Conservation (phyloP, 1,139 yeast species). For the Taiozyma onychis region DNA sequence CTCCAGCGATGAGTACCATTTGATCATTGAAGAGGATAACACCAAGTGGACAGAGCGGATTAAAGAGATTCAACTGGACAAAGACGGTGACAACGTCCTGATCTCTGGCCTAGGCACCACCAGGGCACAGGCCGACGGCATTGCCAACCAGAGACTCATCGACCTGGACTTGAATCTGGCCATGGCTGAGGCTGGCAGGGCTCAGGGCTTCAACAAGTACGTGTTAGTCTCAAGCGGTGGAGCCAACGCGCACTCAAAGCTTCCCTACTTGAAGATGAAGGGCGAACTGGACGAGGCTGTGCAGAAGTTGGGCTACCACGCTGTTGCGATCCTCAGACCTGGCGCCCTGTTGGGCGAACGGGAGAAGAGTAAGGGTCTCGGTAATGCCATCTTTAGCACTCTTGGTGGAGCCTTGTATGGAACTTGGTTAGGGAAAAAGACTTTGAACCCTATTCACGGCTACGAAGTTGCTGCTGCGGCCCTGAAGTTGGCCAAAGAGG, state of each 20-base stretch:
- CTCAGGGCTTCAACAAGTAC: constrained; percentile 55
- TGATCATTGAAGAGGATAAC: constrained; percentile 32
- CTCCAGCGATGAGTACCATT: not conserved
- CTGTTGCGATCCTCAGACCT: constrained; percentile 65
- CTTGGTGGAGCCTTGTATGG: constrained; percentile 7
- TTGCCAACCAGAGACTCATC: constrained; percentile 56
- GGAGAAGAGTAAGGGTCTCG: constrained; percentile 33
- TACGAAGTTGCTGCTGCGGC: constrained; percentile 23
- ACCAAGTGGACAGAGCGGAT: constrained; percentile 33
- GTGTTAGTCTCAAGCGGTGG: constrained; percentile 60
- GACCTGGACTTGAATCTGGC: constrained; percentile 65
- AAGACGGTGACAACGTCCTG: constrained; percentile 14
- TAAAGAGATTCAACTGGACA: constrained; percentile 1
- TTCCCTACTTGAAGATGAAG: constrained; percentile 54
- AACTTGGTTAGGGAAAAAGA: constrained; percentile 8
- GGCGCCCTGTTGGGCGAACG: constrained; percentile 63
- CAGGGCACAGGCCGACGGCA: constrained; percentile 60
- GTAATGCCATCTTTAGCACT: constrained; percentile 3
- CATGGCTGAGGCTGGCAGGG: constrained; percentile 66
- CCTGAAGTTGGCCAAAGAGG: constrained; percentile 12
- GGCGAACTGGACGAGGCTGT: constrained; percentile 63
- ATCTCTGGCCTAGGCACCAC: constrained; percentile 77
- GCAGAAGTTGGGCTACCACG: constrained; percentile 51
- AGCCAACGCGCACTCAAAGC: constrained; percentile 46
- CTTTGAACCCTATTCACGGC: constrained; percentile 15